These are phyloP conservation scores for Pyrenophora teres DNA, from an alignment of 2,329 filamentous ascomycete species.

Conservation along the genomic window DNA sequence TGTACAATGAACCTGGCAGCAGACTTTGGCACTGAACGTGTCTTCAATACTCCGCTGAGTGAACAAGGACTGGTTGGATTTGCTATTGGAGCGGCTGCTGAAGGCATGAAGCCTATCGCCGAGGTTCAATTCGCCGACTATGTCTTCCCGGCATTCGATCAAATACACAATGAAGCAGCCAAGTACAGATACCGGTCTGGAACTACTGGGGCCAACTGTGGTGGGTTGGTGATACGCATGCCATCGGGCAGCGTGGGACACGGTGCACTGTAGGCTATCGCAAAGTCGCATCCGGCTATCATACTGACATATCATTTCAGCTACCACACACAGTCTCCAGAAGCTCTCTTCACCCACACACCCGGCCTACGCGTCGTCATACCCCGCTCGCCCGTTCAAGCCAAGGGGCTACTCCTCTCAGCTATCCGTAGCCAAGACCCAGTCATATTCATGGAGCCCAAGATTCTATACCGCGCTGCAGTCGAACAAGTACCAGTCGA, in stretches of 20 bases:
- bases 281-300: background rate
- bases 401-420: conserved; percentile 81
- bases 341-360: conserved; percentile 85
- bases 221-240: conserved; percentile 87
- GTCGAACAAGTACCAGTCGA: conserved; percentile 87
- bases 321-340: conserved; percentile 88
- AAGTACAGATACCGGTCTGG: conserved; percentile 82
- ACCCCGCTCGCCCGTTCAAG: conserved; percentile 82
- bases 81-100: conserved; percentile 84
- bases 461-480: conserved; percentile 87
- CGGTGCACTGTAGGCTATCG: conserved; percentile 66
- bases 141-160: conserved; percentile 89
- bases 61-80: conserved; percentile 97
- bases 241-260: conserved; percentile 88
- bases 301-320: conserved; percentile 34
- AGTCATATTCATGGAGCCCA: conserved; percentile 91
- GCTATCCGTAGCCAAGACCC: conserved; percentile 81
- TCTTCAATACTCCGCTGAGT: conserved; percentile 94
- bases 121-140: conserved; percentile 98
- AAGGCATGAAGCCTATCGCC: conserved; percentile 90
- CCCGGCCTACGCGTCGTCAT: conserved; percentile 85
- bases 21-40: conserved; percentile 82
- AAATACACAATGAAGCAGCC: conserved; percentile 90
- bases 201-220: conserved; percentile 58
- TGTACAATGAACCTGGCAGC: conserved; percentile 90